A percentile compares a stretch with the other conserved stretches of the same genome.
Conservation (phyloP, 176 grass and related monocot genomes). For the Ensete glaucum region DNA sequence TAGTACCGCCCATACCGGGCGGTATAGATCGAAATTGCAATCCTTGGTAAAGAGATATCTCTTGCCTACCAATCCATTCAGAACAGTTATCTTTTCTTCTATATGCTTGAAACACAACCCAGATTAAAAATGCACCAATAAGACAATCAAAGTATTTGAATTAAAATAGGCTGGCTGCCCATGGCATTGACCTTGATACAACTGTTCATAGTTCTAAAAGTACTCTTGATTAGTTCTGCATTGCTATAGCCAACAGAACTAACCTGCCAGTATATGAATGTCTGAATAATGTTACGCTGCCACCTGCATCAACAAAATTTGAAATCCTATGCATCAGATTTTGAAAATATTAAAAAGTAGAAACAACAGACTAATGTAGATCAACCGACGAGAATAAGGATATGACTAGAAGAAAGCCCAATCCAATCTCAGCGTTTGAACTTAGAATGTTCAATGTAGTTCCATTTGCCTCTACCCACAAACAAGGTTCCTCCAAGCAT, state of each 20-base stretch:
- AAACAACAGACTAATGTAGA: constrained; percentile 16
- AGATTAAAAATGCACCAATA: too few relatives aligned
- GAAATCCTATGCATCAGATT: not conserved
- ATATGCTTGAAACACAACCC: too few relatives aligned
- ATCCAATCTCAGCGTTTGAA: constrained; percentile 77
- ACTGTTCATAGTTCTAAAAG: too few relatives aligned
- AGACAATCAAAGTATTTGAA: too few relatives aligned
- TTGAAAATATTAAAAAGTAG: not conserved
- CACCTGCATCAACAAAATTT: constrained; percentile 48
- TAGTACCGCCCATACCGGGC: too few relatives aligned
- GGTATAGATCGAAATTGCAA: too few relatives aligned
- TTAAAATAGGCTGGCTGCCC: too few relatives aligned
- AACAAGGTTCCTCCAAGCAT: constrained; percentile 79
- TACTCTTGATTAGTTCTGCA: not conserved
- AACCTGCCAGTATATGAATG: constrained; percentile 99
- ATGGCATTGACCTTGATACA: too few relatives aligned
- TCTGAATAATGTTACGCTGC: constrained; percentile 82
- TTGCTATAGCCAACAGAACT: constrained; percentile 4
- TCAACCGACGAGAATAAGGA: constrained; percentile 82
- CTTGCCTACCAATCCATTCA: too few relatives aligned
- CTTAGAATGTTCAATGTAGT: constrained; percentile 55
- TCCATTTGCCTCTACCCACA: constrained; percentile 66
- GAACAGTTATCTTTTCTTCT: too few relatives aligned
- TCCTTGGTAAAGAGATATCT: too few relatives aligned
- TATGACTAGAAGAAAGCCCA: constrained; percentile 79